These are phyloP conservation scores for Silene uniflora DNA, from an alignment of 148 eudicot species.

Conservation along the genomic window DNA sequence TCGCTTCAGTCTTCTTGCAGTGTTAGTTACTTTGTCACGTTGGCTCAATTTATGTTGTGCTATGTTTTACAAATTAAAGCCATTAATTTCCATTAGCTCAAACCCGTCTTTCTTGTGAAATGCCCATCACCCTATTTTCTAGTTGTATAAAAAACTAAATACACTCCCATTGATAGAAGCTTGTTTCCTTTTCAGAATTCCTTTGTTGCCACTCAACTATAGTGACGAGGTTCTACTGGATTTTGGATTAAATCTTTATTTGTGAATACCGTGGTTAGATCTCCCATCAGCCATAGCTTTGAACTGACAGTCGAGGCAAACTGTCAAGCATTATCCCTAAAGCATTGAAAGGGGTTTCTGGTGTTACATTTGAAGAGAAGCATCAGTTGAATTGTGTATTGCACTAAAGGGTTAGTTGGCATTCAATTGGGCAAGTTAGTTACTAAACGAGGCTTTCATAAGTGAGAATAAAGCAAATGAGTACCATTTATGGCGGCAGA, in stretches of 20 bases:
- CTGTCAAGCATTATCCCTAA: constrained; percentile 13
- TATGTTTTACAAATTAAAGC: background rate
- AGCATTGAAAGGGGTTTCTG: constrained; percentile 23
- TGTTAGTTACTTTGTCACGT: background rate
- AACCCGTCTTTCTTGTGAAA: background rate
- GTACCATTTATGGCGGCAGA: constrained; percentile 19
- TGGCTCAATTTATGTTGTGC: background rate
- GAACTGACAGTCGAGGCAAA: constrained; percentile 19
- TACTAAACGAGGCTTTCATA: constrained; percentile 15
- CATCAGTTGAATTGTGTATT: constrained; percentile 15
- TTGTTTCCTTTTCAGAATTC: constrained; percentile 17
- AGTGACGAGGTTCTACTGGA: constrained; percentile 27
- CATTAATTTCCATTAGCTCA: background rate
- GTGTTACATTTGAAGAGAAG: constrained; percentile 13
- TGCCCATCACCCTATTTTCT: background rate
- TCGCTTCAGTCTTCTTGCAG: background rate
- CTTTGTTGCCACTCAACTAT: constrained; percentile 10
- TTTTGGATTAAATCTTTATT: constrained; percentile 20
- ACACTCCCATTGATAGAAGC: background rate
- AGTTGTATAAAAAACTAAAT: no score
- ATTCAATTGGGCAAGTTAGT: constrained; percentile 20
- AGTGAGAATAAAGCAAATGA: constrained; percentile 24
- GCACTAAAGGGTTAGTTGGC: constrained; percentile 15
- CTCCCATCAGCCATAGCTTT: constrained; percentile 20
- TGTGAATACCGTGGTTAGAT: constrained; percentile 31